phyloP scores from a whole-genome alignment of 208 protist species.

The Zelonia costaricensis region DNA sequence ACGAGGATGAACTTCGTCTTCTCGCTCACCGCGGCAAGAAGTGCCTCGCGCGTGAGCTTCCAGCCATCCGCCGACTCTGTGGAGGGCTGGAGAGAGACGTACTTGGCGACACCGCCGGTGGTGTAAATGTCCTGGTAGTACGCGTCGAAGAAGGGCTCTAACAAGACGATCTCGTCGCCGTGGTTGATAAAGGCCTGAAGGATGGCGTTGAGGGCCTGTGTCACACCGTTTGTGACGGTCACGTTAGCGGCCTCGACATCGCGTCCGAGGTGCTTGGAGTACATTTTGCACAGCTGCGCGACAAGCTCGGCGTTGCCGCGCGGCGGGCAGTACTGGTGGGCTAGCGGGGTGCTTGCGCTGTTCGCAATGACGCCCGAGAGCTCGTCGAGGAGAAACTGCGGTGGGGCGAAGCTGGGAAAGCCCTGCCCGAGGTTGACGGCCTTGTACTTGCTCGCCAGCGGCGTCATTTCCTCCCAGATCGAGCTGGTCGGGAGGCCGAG shows the following conservation, averaged over 20 bases:
- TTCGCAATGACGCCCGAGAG: slow-evolving; percentile 39
- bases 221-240: slow-evolving; percentile 81
- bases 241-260: slow-evolving; percentile 66
- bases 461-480: slow-evolving; percentile 87
- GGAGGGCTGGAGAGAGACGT: slow-evolving; percentile 69
- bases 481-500: slow-evolving; percentile 33
- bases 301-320: slow-evolving; percentile 75
- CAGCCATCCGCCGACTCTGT: slow-evolving; percentile 44
- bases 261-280: slow-evolving; percentile 53
- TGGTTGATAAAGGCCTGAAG: slow-evolving; percentile 84
- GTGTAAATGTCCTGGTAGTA: slow-evolving; percentile 77
- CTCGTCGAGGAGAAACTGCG: slow-evolving; percentile 72
- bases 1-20: slow-evolving; percentile 88
- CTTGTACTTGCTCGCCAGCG: slow-evolving; percentile 82
- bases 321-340: slow-evolving; percentile 86
- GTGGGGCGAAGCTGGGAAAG: slow-evolving; percentile 86
- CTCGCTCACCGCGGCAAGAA: slow-evolving; percentile 58
- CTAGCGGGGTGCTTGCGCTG: slow-evolving; percentile 36
- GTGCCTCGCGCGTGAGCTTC: slow-evolving; percentile 53
- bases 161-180: slow-evolving; percentile 92
- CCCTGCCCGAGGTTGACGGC: slow-evolving; percentile 93
- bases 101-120: slow-evolving; percentile 67
- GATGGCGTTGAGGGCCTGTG: slow-evolving; percentile 74
- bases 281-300: slow-evolving; percentile 52
- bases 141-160: slow-evolving; percentile 94